phyloP scores from a whole-genome alignment of 2,329 filamentous ascomycete species.

The Aspergillus piperis region DNA sequence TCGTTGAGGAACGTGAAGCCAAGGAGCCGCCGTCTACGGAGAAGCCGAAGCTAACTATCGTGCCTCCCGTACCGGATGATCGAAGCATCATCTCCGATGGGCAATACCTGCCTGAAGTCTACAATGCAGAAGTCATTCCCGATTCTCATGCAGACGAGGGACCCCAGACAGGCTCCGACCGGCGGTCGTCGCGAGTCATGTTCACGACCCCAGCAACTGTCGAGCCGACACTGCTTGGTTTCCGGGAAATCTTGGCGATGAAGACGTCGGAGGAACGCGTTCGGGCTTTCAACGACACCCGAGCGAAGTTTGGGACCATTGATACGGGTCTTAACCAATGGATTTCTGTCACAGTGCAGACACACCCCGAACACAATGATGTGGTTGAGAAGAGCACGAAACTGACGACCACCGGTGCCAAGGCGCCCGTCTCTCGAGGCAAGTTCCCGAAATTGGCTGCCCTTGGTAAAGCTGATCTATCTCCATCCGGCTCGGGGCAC shows the following conservation, averaged over 20 bases:
- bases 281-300: slow-evolving; percentile 69
- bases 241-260: slow-evolving; percentile 76
- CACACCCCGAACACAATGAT: slow-evolving; percentile 56
- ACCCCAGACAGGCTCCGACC: slow-evolving; percentile 6
- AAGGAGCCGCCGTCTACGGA: slow-evolving; percentile 18
- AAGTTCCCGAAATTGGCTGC: slow-evolving; percentile 47
- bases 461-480: slow-evolving; percentile 33
- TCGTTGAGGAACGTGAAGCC: slow-evolving; percentile 9
- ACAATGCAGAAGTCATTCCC: slow-evolving; percentile 14
- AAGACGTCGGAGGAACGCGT: slow-evolving; percentile 68
- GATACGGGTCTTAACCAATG: slow-evolving; percentile 73
- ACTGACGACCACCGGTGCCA: slow-evolving; percentile 32
- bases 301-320: slow-evolving; percentile 68
- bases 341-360: slow-evolving; percentile 53
- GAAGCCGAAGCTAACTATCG: slow-evolving; percentile 35
- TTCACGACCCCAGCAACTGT: slow-evolving; percentile 20
- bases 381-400: slow-evolving; percentile 41
- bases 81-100: slow-evolving; percentile 18
- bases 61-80: slow-evolving; percentile 28
- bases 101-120: slow-evolving; percentile 15
- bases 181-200: slow-evolving; percentile 13
- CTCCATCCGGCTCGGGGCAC: slow-evolving; percentile 37
- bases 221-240: slow-evolving; percentile 55
- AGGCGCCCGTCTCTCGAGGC: slow-evolving; percentile 33
- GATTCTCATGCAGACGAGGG: slow-evolving; percentile 13